Conservation (phyloP, 257 asterid genomes). For the Salvia splendens region DNA sequence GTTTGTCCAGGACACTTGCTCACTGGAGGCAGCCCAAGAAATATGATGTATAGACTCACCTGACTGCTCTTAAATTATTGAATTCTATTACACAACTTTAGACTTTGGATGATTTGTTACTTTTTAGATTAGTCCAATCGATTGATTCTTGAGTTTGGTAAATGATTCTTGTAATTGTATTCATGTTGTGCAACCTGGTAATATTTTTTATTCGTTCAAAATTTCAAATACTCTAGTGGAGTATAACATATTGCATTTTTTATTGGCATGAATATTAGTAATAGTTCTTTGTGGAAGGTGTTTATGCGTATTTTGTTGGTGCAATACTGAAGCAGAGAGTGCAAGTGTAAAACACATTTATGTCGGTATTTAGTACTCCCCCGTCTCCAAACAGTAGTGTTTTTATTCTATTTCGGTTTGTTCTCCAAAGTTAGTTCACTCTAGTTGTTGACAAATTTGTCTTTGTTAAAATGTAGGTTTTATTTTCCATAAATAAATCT, state of each 20-base stretch:
- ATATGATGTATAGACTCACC: conserved; percentile 63
- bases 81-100: conserved; percentile 32
- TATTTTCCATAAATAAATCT: too few relatives aligned
- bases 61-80: conserved; percentile 21
- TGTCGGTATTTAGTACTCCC: too few relatives aligned
- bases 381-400: too few relatives aligned
- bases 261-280: neutral
- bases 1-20: conserved; percentile 62
- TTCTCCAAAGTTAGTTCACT: too few relatives aligned
- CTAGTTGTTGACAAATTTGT: too few relatives aligned
- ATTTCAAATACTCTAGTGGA: neutral
- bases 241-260: conserved; percentile 24
- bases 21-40: conserved; percentile 82
- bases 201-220: conserved; percentile 31
- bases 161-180: conserved; percentile 28
- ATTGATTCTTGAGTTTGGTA: conserved; percentile 43
- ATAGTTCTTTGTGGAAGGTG: too few relatives aligned
- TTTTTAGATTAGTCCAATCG: conserved; percentile 32
- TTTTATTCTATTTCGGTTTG: too few relatives aligned
- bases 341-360: too few relatives aligned
- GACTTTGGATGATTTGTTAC: conserved; percentile 30
- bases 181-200: conserved; percentile 26
- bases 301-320: too few relatives aligned
- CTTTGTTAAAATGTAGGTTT: too few relatives aligned
- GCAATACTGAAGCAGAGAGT: too few relatives aligned